These are phyloP conservation scores for Psidium friedrichsthalianum DNA, from an alignment of 345 rosid genomes.

Conservation along the genomic window DNA sequence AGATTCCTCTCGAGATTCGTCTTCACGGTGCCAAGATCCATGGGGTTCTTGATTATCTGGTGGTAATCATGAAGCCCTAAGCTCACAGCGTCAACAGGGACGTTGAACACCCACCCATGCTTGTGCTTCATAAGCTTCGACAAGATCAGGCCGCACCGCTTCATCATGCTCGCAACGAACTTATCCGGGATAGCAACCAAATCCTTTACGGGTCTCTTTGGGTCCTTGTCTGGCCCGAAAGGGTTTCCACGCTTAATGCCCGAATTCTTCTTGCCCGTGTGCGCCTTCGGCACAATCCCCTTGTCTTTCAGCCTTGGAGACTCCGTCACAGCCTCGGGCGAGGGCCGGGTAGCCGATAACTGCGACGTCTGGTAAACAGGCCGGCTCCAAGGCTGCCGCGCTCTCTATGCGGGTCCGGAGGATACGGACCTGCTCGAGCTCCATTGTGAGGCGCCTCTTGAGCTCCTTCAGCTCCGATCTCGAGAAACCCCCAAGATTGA, in stretches of 20 bases:
- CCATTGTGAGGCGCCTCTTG: constrained; percentile 22
- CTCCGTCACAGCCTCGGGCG: background rate
- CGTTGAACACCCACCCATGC: constrained; percentile 30
- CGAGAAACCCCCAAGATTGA: constrained; percentile 11
- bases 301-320: background rate
- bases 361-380: constrained; percentile 3
- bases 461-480: constrained; percentile 21
- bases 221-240: background rate
- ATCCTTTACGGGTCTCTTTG: constrained; percentile 2
- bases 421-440: constrained; percentile 26
- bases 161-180: constrained; percentile 12
- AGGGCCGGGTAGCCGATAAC: constrained; percentile 4
- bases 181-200: background rate
- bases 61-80: constrained; percentile 32
- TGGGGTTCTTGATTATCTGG: constrained; percentile 33
- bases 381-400: background rate
- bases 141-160: constrained; percentile 23
- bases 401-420: constrained; percentile 16
- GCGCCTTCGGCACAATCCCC: background rate
- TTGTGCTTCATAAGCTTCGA: constrained; percentile 35
- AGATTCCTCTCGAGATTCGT: constrained; percentile 10
- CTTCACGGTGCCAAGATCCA: constrained; percentile 52
- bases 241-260: constrained; percentile 15
- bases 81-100: constrained; percentile 31
- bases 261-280: constrained; percentile 5